Base-by-base conservation (phyloP, 768 basidiomycete species). In the Fibroporia radiculosa region DNA sequence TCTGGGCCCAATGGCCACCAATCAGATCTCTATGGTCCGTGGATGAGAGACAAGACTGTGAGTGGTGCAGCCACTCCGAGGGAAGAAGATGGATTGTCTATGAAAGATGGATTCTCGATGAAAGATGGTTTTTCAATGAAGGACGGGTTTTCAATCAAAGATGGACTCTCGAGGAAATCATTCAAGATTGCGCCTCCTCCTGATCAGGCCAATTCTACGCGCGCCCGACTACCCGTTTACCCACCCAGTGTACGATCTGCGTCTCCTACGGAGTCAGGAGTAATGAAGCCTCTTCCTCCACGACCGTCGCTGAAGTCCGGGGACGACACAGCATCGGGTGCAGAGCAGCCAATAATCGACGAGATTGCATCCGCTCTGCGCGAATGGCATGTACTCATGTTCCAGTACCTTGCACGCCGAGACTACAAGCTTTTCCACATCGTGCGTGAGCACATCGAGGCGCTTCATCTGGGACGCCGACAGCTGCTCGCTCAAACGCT, bases 291-390 rank as follows among this genome's bases (percentile, higher is more conserved):
- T 1, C 69, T 84, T 4, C 92, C 91, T 7, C 93, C 91, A 3
- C 78, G 96, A 34, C 95, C 95, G 5, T 89, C 86, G n/a, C 75
- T 97, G 38, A 93, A 93, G 51, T 89, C 91, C 8, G 91, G 90
- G 28, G 95, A 96, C 59, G 93, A 97, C 54, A 98, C 95, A 2
- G 73, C 77, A 3, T 82, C 84, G 0, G 95, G 95, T 8, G 71
- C 73, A 18, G 67, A 63, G 2, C 93, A 96, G 58, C 95, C 95
- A 8, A 84, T 98, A 58, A 80, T 98, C 40, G 95, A 98, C 65
- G 95, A 98, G 69, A 95, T 98, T 52, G 90, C 95, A 0, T 95
- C 91, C 6, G 93, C 95, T 0, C 68, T 98, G 34, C 81, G 95
- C 29, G 95, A 98, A 76, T 98, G 93, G 93, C 86, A 95, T 57